Conservation (phyloP, 495 filamentous ascomycete genomes). For the Lasiosphaeris hirsuta region DNA sequence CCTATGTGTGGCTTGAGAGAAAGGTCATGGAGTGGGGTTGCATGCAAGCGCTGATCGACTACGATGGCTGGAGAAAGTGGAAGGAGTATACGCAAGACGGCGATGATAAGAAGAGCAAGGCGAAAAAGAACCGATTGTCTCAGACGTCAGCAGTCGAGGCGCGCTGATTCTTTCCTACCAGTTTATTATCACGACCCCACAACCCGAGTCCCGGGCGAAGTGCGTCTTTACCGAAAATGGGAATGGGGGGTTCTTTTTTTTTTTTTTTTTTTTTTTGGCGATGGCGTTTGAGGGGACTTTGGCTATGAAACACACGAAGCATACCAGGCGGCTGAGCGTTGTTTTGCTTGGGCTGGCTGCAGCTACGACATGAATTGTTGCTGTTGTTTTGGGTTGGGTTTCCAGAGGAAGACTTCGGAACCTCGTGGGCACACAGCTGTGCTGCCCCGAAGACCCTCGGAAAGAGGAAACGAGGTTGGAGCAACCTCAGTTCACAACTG, state of each 20-base stretch:
- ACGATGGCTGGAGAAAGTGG: conserved; percentile 97
- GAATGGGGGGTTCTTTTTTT: no score
- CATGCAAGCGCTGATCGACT: conserved; percentile 98
- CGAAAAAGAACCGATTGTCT: conserved; percentile 39
- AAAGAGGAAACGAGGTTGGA: no score
- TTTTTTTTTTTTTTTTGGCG: no score
- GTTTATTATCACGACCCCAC: no score
- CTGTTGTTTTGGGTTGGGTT: neutral
- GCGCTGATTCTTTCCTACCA: neutral
- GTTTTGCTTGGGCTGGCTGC: neutral
- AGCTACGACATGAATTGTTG: neutral
- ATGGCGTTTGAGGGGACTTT: neutral
- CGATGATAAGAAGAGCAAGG: conserved; percentile 29
- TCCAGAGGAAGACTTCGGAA: neutral
- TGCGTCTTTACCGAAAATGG: no score
- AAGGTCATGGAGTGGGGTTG: conserved; percentile 99
- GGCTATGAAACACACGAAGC: conserved; percentile 15
- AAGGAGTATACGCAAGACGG: conserved; percentile 64
- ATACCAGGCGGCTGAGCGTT: neutral
- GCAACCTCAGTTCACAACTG: no score
- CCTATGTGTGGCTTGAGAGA: conserved; percentile 94
- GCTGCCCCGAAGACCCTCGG: no score
- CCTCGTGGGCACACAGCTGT: no score
- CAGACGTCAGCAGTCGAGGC: conserved; percentile 8
- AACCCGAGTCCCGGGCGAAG: no score